phyloP scores from a whole-genome alignment of 768 basidiomycete species.

The Sutorius australiensis region DNA sequence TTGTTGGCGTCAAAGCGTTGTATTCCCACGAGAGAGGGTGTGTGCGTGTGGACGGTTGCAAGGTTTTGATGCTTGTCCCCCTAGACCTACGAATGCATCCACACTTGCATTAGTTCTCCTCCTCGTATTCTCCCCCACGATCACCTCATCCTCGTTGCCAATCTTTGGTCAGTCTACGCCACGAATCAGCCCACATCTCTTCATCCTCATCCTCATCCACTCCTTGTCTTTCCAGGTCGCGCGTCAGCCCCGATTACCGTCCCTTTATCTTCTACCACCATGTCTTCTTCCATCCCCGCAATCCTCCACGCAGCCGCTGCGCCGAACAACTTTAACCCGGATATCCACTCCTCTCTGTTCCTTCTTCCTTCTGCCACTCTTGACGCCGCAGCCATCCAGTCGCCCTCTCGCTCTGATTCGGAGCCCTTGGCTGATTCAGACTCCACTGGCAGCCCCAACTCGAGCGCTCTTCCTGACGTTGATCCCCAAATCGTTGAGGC shows the following conservation, averaged over 20 bases:
- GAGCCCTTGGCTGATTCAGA: slow-evolving; percentile 31
- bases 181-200: slow-evolving; percentile 8
- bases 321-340: slow-evolving; percentile 10
- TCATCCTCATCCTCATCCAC: background rate
- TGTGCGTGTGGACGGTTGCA: background rate
- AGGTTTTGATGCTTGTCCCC: slow-evolving; percentile 18
- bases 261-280: slow-evolving; percentile 1
- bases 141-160: slow-evolving; percentile 2
- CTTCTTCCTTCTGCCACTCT: slow-evolving; percentile 12
- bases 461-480: slow-evolving; percentile 41
- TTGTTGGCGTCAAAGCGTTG: background rate
- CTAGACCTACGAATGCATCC: slow-evolving; percentile 33
- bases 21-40: slow-evolving; percentile 26
- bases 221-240: background rate
- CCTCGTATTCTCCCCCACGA: slow-evolving; percentile 4
- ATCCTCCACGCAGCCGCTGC: slow-evolving; percentile 12
- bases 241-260: slow-evolving; percentile 7
- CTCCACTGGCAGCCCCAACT: slow-evolving; percentile 21
- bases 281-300: slow-evolving; percentile 11
- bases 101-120: slow-evolving; percentile 19
- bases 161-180: background rate
- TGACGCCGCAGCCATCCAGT: slow-evolving; percentile 10
- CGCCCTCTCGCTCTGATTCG: slow-evolving; percentile 21
- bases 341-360: slow-evolving; percentile 9
- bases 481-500: slow-evolving; percentile 84